These are phyloP conservation scores for Ceriops tagal DNA, from an alignment of 345 rosid genomes.

Conservation along the genomic window DNA sequence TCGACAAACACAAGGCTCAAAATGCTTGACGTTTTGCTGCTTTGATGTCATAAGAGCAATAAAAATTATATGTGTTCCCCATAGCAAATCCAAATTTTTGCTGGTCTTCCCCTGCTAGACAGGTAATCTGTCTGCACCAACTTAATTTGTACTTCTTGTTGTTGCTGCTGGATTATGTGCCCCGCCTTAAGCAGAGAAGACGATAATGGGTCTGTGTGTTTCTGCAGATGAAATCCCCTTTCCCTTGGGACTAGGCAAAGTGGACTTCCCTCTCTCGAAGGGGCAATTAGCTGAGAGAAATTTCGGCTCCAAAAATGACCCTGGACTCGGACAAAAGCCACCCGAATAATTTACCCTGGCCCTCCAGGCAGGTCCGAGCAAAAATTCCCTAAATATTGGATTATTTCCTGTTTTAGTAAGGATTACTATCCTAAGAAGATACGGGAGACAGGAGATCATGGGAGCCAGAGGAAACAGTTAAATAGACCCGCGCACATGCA, in stretches of 20 bases:
- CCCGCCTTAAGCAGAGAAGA: neutral
- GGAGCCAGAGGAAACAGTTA: constrained; percentile 10
- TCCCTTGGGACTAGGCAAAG: constrained; percentile 17
- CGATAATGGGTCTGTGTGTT: neutral
- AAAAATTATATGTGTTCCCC: too few relatives aligned
- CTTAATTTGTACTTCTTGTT: too few relatives aligned
- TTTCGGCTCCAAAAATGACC: neutral
- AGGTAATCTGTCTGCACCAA: neutral
- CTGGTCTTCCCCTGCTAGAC: too few relatives aligned
- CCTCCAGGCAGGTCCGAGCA: constrained; percentile 35
- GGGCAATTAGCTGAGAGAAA: neutral
- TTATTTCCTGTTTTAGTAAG: constrained; percentile 22
- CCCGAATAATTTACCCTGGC: neutral
- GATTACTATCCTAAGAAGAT: constrained; percentile 33
- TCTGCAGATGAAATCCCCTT: neutral
- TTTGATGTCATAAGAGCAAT: too few relatives aligned
- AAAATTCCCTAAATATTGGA: constrained; percentile 44
- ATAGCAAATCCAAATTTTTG: too few relatives aligned
- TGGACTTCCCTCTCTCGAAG: neutral
- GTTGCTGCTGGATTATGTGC: neutral
- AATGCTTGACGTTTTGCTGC: too few relatives aligned
- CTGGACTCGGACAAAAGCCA: constrained; percentile 6
- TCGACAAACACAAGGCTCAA: too few relatives aligned
- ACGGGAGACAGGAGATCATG: constrained; percentile 46
- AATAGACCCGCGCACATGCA: neutral